Percentiles rank a stretch among this genome's conserved stretches.
Evolutionary conservation across 257 asterid genomes (phyloP).

Genomic region (Solanum ahanhuiri): DNA sequence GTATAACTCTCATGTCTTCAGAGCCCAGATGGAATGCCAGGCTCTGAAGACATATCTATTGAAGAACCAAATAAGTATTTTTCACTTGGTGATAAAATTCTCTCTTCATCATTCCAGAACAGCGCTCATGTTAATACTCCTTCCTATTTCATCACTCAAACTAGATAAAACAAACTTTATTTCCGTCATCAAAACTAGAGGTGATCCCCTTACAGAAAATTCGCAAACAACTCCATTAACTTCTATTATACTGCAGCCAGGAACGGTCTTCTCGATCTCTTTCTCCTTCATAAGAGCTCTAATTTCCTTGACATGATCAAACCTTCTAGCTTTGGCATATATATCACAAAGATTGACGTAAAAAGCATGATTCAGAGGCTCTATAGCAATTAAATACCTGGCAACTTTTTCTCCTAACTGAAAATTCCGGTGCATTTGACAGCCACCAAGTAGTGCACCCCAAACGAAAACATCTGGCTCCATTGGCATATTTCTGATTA

Average conservation of each 20-base stretch:
- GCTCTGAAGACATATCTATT: not conserved
- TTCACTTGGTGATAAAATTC: not conserved
- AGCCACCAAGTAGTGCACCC: conserved; percentile 83
- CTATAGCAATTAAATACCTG: conserved; percentile 35
- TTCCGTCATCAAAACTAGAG: conserved; percentile 28
- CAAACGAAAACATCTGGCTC: conserved; percentile 64
- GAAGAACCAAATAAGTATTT: not conserved
- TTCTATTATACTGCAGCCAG: conserved; percentile 64
- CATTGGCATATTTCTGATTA: conserved; percentile 54
- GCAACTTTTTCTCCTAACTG: conserved; percentile 57
- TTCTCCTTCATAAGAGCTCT: conserved; percentile 46
- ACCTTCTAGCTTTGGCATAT: conserved; percentile 56
- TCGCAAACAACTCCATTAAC: conserved; percentile 50
- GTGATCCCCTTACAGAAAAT: conserved; percentile 54
- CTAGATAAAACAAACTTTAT: conserved; percentile 19
- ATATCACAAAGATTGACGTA: conserved; percentile 55
- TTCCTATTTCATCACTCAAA: conserved; percentile 39
- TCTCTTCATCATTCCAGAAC: not conserved
- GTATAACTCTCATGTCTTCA: not conserved
- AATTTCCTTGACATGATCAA: conserved; percentile 36
- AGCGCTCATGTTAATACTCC: not conserved
- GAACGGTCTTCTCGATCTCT: conserved; percentile 41
- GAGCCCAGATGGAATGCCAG: not conserved
- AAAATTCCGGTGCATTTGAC: conserved; percentile 60
- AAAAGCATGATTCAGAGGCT: conserved; percentile 66